Base-by-base conservation (phyloP, 1,139 yeast species). In the Oligophagozyma castellii region DNA sequence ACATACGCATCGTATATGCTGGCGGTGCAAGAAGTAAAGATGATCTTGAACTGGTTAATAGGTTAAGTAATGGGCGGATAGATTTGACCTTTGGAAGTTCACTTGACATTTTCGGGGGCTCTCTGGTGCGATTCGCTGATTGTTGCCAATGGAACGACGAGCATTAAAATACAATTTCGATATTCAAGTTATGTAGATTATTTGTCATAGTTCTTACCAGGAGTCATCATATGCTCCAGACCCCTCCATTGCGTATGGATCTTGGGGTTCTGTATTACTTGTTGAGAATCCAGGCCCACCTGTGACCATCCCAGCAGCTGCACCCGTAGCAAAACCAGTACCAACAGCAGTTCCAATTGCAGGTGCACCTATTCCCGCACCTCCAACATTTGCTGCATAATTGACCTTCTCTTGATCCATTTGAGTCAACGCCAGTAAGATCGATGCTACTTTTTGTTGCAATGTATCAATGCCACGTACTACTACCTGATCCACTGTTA, bases 41-140 rank as follows among this genome's bases (percentile, higher is more conserved):
- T 0, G 98, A 89, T 51, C 62, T 89, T 35, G 63, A 59, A 7
- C 58, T 63, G 14, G 98, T 89, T 2, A 53, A 70, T 5, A 39
- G 49, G 24, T 56, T 89, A 42, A 83, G 95, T 51, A 42, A 58
- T 2, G 94, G 94, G 2, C 75, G 68, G 42, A 94, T 89, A 5
- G 96, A 89, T 51, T 59, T 89, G 47, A 89, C 98, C 0, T 86
- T 60, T 46, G 99, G 99, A 2, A 78, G 93, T 51, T 78, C 95
- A 0, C 58, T 92, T 35, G 98, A 89, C 51, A 83, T 89, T 4
- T 89, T 89, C 59, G 99, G 99, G 0, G 96, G 96, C 1, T 54
- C 56, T 4, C 55, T 78, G 27, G 95, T 89, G 20, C 70, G 61
- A 43, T 83, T 84, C 44, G 63, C 61, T 2, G 94, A 83, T 11